Conservation (phyloP, 2,329 filamentous ascomycete species). For the Elsinoe ampelina region DNA sequence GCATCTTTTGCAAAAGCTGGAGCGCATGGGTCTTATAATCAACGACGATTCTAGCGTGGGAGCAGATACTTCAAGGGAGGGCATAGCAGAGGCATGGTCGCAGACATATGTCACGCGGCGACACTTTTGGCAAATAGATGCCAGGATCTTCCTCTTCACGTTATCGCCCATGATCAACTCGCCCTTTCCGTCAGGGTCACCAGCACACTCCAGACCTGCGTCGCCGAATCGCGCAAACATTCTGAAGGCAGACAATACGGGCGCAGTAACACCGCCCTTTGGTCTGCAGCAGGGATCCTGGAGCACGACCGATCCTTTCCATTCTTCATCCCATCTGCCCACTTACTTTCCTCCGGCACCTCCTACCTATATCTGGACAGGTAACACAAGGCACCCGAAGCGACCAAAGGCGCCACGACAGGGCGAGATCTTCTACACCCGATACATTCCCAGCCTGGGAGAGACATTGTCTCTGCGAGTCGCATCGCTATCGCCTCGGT, state of each 20-base stretch:
- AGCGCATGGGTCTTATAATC: conserved; percentile 80
- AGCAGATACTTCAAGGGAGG: conserved; percentile 38
- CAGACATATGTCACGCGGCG: conserved; percentile 72
- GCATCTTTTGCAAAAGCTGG: conserved; percentile 79
- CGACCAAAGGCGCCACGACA: conserved; percentile 82
- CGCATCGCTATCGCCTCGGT: conserved; percentile 57
- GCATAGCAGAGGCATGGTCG: conserved; percentile 57
- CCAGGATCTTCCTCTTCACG: conserved; percentile 79
- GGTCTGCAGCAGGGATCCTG: not conserved
- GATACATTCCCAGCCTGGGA: conserved; percentile 70
- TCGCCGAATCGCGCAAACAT: conserved; percentile 13
- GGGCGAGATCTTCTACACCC: conserved; percentile 83
- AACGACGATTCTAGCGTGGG: conserved; percentile 69
- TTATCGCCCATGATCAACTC: conserved; percentile 51
- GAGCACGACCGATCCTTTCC: conserved; percentile 55
- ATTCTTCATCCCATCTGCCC: conserved; percentile 73
- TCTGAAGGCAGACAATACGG: conserved; percentile 20
- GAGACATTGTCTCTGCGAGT: conserved; percentile 87
- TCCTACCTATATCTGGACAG: conserved; percentile 68
- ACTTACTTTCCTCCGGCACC: conserved; percentile 85
- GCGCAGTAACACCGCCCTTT: conserved; percentile 8
- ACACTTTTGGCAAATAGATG: conserved; percentile 88
- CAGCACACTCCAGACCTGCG: conserved; percentile 21
- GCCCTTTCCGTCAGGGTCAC: conserved; percentile 41
- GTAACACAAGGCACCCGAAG: conserved; percentile 72